These are phyloP conservation scores for Pleoardoris graminearum DNA, from an alignment of 2,329 filamentous ascomycete species.

Conservation along the genomic window DNA sequence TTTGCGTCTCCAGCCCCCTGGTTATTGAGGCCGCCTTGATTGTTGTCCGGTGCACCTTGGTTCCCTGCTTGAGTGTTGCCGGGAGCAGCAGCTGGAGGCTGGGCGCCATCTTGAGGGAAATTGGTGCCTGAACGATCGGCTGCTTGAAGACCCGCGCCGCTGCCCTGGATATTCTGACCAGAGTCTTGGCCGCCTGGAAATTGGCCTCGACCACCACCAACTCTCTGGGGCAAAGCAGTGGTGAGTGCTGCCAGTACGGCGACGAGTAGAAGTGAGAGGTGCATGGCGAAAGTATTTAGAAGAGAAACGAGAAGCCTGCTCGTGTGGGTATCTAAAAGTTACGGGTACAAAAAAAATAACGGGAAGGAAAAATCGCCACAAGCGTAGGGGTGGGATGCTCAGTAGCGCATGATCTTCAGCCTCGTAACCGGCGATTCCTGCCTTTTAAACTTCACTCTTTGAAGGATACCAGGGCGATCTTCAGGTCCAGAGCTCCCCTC, in stretches of 20 bases:
- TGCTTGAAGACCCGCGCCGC: neutral
- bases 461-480: neutral
- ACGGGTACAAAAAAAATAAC: neutral
- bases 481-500: neutral
- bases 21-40: neutral
- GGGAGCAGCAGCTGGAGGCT: neutral
- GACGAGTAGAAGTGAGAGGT: neutral
- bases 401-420: neutral
- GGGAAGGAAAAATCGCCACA: neutral
- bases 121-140: neutral
- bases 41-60: neutral
- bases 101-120: neutral
- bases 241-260: neutral
- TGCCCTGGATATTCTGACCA: neutral
- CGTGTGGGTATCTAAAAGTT: conserved; percentile 1
- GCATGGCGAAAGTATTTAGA: neutral
- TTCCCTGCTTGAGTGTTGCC: neutral
- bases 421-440: neutral
- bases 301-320: neutral
- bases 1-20: neutral
- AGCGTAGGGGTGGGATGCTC: neutral
- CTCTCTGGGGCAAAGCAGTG: conserved; percentile 4
- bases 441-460: neutral
- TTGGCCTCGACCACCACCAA: neutral
- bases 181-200: neutral